Evolutionary conservation across 768 basidiomycete species (phyloP), one percentile per base, ranked within the genome.

Genomic region (Tricholoma hemisulphureum): DNA sequence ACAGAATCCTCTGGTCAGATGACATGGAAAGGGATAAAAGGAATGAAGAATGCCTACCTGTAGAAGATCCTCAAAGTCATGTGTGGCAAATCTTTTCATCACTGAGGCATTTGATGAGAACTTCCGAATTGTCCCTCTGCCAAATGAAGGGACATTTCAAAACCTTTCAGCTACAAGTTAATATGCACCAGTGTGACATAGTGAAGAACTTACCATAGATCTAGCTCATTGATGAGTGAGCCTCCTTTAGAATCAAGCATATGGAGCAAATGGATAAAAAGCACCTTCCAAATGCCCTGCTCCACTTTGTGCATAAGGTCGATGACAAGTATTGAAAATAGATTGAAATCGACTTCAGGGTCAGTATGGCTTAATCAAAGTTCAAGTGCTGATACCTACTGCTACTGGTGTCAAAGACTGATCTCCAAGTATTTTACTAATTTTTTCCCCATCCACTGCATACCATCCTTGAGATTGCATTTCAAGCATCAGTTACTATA

Each of bases 401-500:
- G n/a, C n/a, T n/a, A 21, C 21, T 5, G 41, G 41, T 21, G 21
- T 14, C 14, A n/a, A 14, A 43, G 71, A 74, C 18, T 69, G 55
- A 2, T 31, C 24, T 49, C 65, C 61, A 0, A 75, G 61, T 0
- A 72, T n/a, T n/a, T n/a, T n/a, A n/a, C n/a, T n/a, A n/a, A n/a
- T n/a, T n/a, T n/a, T n/a, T n/a, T n/a, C n/a, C n/a, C 0, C 65
- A 9, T 68, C 65, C 4, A 76, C 67, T 1, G 52, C 54, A 35
- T 62, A 62, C 18, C 65, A 61, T n/a, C 62, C 54, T 37, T 69
- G 37, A 75, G 6, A 75, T 71, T 2, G 62, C 41, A 23, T 63
- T 31, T 10, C 66, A 63, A 8, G 67, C 65, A 5, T 5, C 21
- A 6, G 20, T 26, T 4, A 73, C 61, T 16, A 57, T 61, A 4